These are phyloP conservation scores for Mesembryanthemum crystallinum DNA, from an alignment of 148 eudicot species.

Conservation along the genomic window DNA sequence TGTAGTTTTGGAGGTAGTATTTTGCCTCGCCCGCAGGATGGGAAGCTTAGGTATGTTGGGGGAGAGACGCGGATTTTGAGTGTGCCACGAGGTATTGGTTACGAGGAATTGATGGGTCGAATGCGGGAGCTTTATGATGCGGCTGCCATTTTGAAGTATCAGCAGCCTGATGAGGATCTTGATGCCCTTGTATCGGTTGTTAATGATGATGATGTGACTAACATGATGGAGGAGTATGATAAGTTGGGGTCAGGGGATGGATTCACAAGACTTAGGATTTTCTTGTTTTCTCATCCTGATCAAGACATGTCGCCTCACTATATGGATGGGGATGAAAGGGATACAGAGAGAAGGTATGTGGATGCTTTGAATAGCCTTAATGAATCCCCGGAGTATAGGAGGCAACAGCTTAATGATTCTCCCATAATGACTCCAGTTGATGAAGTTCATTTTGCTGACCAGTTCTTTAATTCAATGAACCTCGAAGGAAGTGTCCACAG, in stretches of 20 bases:
- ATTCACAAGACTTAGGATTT: conserved; percentile 85
- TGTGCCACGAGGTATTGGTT: conserved; percentile 57
- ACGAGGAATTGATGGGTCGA: conserved; percentile 65
- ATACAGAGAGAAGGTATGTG: conserved; percentile 82
- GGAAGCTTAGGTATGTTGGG: conserved; percentile 90
- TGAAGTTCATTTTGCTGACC: conserved; percentile 61
- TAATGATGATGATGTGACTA: conserved; percentile 87
- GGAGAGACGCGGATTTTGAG: conserved; percentile 88
- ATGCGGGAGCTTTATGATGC: conserved; percentile 87
- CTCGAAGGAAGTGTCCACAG: conserved; percentile 61
- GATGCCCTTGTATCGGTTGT: conserved; percentile 99
- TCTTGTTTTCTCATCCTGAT: conserved; percentile 71
- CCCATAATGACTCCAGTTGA: conserved; percentile 41
- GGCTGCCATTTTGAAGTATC: conserved; percentile 70
- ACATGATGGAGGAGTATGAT: conserved; percentile 99
- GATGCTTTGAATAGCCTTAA: conserved; percentile 91
- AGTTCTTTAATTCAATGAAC: conserved; percentile 63
- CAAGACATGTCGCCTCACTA: conserved; percentile 61
- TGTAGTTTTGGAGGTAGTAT: conserved; percentile 92
- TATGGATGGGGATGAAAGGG: conserved; percentile 76
- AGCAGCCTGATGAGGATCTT: conserved; percentile 99
- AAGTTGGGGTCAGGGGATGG: conserved; percentile 83
- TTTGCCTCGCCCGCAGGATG: conserved; percentile 89
- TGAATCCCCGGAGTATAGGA: conserved; percentile 65
- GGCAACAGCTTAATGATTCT: conserved; percentile 44